Conservation (phyloP, 257 asterid species). For the Thymus mandschuricus region DNA sequence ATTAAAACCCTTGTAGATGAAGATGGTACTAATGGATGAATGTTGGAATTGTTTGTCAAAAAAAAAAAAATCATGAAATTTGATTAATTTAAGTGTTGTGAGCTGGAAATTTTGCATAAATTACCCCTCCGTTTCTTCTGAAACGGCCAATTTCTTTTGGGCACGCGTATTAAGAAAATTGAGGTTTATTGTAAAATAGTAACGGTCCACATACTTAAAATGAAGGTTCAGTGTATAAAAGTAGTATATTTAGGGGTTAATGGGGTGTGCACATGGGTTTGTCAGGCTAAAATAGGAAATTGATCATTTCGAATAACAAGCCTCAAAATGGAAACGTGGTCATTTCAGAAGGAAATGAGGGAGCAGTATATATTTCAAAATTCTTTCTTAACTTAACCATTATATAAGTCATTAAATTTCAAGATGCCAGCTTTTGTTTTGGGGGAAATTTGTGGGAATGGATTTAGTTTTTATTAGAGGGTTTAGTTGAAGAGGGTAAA, state of each 20-base stretch:
- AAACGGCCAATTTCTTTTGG: too few relatives aligned
- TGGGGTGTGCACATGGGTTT: slow-evolving; percentile 1
- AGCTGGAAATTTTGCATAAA: neutral
- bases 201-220: too few relatives aligned
- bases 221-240: too few relatives aligned
- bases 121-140: too few relatives aligned
- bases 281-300: neutral
- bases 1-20: slow-evolving; percentile 28
- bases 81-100: slow-evolving; percentile 2
- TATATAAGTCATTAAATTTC: neutral
- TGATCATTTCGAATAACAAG: too few relatives aligned
- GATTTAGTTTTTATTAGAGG: neutral
- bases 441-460: neutral
- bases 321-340: too few relatives aligned
- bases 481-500: neutral
- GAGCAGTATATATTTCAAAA: slow-evolving; percentile 29
- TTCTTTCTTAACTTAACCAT: too few relatives aligned
- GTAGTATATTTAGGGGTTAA: too few relatives aligned
- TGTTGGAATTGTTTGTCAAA: neutral
- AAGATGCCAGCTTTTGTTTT: slow-evolving; percentile 7
- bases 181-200: too few relatives aligned
- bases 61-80: neutral
- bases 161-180: too few relatives aligned
- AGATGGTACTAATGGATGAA: neutral
- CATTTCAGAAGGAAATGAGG: neutral